These are phyloP conservation scores for Epicoccum sorghinum DNA, from an alignment of 2,329 filamentous ascomycete species.

Conservation along the genomic window DNA sequence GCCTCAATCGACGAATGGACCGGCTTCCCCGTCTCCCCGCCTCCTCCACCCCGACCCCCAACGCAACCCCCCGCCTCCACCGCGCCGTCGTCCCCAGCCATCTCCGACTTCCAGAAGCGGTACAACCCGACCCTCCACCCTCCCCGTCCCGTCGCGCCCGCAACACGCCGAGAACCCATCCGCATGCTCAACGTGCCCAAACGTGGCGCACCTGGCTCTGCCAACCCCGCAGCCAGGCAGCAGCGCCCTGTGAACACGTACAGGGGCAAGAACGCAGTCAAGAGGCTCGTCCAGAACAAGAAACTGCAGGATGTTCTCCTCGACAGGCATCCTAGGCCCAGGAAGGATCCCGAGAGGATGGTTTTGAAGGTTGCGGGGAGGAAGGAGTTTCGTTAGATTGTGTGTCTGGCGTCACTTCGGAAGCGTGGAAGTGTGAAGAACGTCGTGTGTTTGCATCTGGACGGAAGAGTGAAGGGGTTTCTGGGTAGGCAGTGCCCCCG, in stretches of 20 bases:
- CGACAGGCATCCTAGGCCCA: constrained; percentile 17
- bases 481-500: no score
- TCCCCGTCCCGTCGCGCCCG: constrained; percentile 3
- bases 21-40: not conserved
- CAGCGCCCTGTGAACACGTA: constrained; percentile 17
- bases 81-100: not conserved
- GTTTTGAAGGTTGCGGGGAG: constrained; percentile 7
- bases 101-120: not conserved
- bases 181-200: not conserved
- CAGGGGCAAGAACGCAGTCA: constrained; percentile 23
- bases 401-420: no score
- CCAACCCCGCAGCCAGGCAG: not conserved
- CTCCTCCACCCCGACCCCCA: not conserved
- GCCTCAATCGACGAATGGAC: not conserved
- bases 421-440: no score
- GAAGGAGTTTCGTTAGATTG: not conserved
- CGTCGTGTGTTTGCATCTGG: no score
- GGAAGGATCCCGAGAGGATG: constrained; percentile 18
- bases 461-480: no score
- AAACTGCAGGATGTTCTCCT: constrained; percentile 26
- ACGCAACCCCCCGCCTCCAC: not conserved
- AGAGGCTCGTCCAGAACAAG: constrained; percentile 23
- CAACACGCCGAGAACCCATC: constrained; percentile 4
- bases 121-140: not conserved
- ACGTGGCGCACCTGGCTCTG: not conserved